Evolutionary conservation across 2,329 filamentous ascomycete genomes (phyloP).

Genomic region (Dothistroma septosporum): DNA sequence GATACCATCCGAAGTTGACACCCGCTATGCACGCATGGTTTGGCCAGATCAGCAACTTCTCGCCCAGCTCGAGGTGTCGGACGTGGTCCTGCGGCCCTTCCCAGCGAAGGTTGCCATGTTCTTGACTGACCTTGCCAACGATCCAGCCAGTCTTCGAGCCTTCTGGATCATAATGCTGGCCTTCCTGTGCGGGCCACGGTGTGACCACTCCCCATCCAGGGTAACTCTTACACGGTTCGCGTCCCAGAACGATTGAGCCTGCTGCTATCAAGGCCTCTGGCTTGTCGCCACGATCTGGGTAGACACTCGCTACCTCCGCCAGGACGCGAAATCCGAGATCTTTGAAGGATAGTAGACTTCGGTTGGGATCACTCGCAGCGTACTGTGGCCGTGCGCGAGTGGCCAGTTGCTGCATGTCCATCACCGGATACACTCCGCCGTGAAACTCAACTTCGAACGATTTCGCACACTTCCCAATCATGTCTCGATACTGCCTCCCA

Average conservation of each 20-base stretch:
- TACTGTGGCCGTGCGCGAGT: conserved; percentile 56
- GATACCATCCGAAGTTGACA: conserved; percentile 66
- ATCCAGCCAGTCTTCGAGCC: conserved; percentile 55
- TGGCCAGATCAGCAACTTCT: conserved; percentile 68
- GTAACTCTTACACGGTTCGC: conserved; percentile 70
- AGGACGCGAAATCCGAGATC: conserved; percentile 65
- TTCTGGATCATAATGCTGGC: conserved; percentile 35
- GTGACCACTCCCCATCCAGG: conserved; percentile 66
- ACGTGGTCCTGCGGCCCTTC: conserved; percentile 43
- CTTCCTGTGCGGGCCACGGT: conserved; percentile 49
- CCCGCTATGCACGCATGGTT: conserved; percentile 79
- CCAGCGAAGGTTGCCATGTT: conserved; percentile 71
- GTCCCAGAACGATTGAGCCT: conserved; percentile 65
- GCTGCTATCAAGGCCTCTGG: conserved; percentile 66
- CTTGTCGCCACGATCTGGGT: conserved; percentile 54
- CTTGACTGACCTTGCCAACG: conserved; percentile 68
- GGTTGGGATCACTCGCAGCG: conserved; percentile 25
- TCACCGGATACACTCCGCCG: conserved; percentile 69
- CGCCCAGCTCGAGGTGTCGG: conserved; percentile 54
- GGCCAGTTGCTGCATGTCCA: conserved; percentile 76
- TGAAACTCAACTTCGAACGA: conserved; percentile 60
- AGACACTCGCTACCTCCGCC: conserved; percentile 67
- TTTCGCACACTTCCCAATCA: conserved; percentile 36
- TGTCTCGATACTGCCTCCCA: conserved; percentile 31
- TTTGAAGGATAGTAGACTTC: conserved; percentile 41